A percentile compares a stretch with the other conserved stretches of the same genome.
phyloP scores from a whole-genome alignment of 345 rosid species.

The Populus ilicifolia region DNA sequence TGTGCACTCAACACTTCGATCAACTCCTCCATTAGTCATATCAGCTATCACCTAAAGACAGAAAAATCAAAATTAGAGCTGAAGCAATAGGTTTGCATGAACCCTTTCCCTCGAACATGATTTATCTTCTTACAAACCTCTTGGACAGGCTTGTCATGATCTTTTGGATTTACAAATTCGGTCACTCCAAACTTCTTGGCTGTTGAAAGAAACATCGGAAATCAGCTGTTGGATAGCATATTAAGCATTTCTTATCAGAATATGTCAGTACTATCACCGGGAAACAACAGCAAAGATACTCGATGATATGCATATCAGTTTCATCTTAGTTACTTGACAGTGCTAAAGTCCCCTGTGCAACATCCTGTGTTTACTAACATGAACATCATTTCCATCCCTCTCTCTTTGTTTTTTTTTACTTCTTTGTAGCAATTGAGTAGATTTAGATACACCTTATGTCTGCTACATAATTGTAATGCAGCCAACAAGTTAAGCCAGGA shows the following conservation, averaged over 20 bases:
- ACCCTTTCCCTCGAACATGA: not conserved
- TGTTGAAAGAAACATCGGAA: not conserved
- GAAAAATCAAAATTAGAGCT: not conserved
- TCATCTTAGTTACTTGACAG: not conserved
- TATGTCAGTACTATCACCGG: not conserved
- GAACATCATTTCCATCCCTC: too few relatives aligned
- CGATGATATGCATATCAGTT: not conserved
- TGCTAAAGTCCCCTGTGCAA: not conserved
- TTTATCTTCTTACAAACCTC: constrained; percentile 11
- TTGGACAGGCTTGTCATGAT: constrained; percentile 19
- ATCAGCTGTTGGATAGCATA: not conserved
- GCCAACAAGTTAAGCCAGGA: not conserved
- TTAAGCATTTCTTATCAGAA: not conserved
- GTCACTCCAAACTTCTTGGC: constrained; percentile 20
- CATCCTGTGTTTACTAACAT: not conserved
- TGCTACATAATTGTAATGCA: not conserved
- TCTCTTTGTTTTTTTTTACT: too few relatives aligned
- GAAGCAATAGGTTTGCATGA: not conserved
- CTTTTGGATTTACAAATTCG: constrained; percentile 20
- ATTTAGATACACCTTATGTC: too few relatives aligned
- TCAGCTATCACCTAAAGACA: constrained; percentile 37
- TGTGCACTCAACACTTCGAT: constrained; percentile 45
- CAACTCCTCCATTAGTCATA: constrained; percentile 48
- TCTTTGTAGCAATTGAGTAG: too few relatives aligned
- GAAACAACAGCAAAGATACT: not conserved